Evolutionary conservation across 2,329 filamentous ascomycete species (phyloP).

Genomic region (Trichothecium sympodiale): DNA sequence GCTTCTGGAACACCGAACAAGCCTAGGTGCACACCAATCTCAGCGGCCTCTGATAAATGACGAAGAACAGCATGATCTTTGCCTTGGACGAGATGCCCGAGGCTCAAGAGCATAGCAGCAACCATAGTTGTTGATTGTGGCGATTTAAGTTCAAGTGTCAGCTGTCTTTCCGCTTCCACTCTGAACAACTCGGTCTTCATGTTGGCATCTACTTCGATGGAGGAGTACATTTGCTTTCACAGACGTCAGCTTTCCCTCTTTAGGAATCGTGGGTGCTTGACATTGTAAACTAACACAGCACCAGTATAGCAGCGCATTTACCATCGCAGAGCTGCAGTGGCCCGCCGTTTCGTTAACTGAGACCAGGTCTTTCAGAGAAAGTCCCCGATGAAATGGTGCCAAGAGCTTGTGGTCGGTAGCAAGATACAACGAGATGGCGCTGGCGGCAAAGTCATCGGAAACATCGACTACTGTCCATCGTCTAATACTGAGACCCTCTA

Average conservation of each 20-base stretch:
- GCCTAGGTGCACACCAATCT: slow-evolving; percentile 17
- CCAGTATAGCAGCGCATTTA: slow-evolving; percentile 22
- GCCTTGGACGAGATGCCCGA: slow-evolving; percentile 21
- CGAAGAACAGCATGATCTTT: slow-evolving; percentile 20
- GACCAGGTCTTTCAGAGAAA: slow-evolving; percentile 23
- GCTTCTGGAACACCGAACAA: slow-evolving; percentile 16
- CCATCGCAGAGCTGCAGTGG: slow-evolving; percentile 20
- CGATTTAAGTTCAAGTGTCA: slow-evolving; percentile 5
- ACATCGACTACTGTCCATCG: slow-evolving; percentile 23
- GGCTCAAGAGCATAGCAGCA: slow-evolving; percentile 19
- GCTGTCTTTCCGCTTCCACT: slow-evolving; percentile 15
- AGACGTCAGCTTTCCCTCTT: too few species aligned
- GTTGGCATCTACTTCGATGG: slow-evolving; percentile 13
- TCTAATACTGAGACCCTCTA: slow-evolving; percentile 15
- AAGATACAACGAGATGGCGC: slow-evolving; percentile 23
- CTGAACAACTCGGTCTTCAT: slow-evolving; percentile 11
- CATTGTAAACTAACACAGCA: slow-evolving; percentile 17
- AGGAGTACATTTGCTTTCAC: slow-evolving; percentile 23
- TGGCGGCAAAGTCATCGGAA: slow-evolving; percentile 16
- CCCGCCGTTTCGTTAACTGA: slow-evolving; percentile 6
- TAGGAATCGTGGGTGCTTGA: background rate
- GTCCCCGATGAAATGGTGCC: slow-evolving; percentile 20
- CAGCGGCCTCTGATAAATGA: slow-evolving; percentile 16
- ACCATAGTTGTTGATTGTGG: slow-evolving; percentile 17
- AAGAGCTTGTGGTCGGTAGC: slow-evolving; percentile 26